These are phyloP conservation scores for Trypanosoma boissoni DNA, from an alignment of 208 protist species.

Conservation along the genomic window DNA sequence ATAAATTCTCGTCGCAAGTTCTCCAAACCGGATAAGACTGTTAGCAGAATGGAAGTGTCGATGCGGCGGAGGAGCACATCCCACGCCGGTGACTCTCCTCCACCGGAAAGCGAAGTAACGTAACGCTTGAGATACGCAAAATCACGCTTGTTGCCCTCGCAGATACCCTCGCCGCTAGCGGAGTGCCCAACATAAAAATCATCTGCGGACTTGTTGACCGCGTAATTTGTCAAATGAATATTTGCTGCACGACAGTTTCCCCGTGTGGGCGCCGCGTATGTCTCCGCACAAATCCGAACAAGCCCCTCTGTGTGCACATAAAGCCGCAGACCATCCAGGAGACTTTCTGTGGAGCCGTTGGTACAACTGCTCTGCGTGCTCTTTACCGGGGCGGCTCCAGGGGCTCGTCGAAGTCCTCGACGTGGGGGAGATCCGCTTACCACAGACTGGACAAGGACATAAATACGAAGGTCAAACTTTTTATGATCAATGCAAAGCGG, in stretches of 20 bases:
- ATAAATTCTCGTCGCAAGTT: constrained; percentile 71
- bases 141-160: constrained; percentile 51
- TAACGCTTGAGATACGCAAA: constrained; percentile 40
- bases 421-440: constrained; percentile 17
- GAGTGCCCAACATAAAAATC: constrained; percentile 18
- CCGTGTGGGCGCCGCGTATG: constrained; percentile 57
- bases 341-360: no score
- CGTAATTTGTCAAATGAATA: constrained; percentile 90
- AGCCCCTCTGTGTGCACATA: constrained; percentile 88
- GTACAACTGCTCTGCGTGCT: no score
- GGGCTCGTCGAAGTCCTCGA: neutral
- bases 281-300: constrained; percentile 89
- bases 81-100: constrained; percentile 25
- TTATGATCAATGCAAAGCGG: constrained; percentile 89
- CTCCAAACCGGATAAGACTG: constrained; percentile 79
- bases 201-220: constrained; percentile 72
- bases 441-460: constrained; percentile 84
- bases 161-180: constrained; percentile 1
- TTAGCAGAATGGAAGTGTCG: constrained; percentile 71
- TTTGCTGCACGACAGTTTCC: constrained; percentile 43
- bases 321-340: constrained; percentile 65
- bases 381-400: neutral
- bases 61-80: constrained; percentile 50
- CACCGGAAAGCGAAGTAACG: constrained; percentile 21
- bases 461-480: constrained; percentile 95